These are phyloP conservation scores for Blastomyces gilchristii DNA, from an alignment of 2,329 filamentous ascomycete species.

Conservation along the genomic window DNA sequence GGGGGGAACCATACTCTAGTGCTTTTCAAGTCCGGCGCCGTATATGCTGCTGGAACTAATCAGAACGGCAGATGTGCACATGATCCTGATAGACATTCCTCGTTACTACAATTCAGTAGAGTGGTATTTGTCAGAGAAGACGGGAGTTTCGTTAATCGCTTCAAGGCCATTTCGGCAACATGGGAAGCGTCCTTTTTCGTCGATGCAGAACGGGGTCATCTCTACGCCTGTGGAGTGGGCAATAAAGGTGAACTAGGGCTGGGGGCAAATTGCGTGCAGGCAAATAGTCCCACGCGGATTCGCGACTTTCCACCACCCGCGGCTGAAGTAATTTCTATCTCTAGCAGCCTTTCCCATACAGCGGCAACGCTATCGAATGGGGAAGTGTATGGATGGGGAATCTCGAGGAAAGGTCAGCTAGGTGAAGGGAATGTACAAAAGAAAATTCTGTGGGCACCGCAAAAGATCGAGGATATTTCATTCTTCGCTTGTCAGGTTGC, in stretches of 20 bases:
- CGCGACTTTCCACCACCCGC: conserved; percentile 53
- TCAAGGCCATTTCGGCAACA: conserved; percentile 54
- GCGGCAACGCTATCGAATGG: conserved; percentile 65
- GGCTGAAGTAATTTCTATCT: conserved; percentile 52
- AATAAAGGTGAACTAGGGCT: conserved; percentile 63
- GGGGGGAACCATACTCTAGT: conserved; percentile 85
- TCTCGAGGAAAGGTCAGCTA: conserved; percentile 73
- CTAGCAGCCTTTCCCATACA: conserved; percentile 68
- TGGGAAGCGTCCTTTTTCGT: conserved; percentile 67
- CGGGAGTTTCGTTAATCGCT: conserved; percentile 21
- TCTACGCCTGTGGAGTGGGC: conserved; percentile 58
- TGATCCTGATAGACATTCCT: conserved; percentile 1
- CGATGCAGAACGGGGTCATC: conserved; percentile 30
- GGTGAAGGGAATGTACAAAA: conserved; percentile 45
- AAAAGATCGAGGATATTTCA: conserved; percentile 46
- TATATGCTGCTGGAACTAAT: conserved; percentile 59
- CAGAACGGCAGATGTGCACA: conserved; percentile 36
- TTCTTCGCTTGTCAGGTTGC: conserved; percentile 59
- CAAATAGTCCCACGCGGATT: conserved; percentile 39
- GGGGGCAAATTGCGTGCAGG: conserved; percentile 30
- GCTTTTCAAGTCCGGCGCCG: conserved; percentile 46
- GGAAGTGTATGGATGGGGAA: conserved; percentile 79
- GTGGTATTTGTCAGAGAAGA: conserved; percentile 18
- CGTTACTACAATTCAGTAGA: conserved; percentile 21
- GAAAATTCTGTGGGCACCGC: conserved; percentile 48